Conservation (phyloP, 2,329 filamentous ascomycete genomes). For the Colletotrichum caudatum region DNA sequence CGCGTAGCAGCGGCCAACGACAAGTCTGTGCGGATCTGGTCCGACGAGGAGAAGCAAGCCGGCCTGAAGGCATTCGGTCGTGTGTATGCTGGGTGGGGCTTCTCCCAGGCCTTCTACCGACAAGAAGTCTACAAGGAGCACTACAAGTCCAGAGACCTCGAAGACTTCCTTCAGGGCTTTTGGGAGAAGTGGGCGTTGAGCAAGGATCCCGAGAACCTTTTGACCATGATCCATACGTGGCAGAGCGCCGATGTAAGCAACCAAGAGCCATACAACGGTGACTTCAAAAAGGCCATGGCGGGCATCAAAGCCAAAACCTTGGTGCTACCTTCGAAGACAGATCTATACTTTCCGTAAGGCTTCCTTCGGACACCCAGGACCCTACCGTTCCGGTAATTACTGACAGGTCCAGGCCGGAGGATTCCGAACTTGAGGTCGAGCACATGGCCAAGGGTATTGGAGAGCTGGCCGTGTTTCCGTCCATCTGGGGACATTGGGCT, state of each 20-base stretch:
- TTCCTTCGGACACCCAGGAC: no score
- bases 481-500: constrained; percentile 62
- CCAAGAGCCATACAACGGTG: constrained; percentile 75
- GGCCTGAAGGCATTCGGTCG: constrained; percentile 77
- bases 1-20: constrained; percentile 46
- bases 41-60: constrained; percentile 56
- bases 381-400: not conserved
- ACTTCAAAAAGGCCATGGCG: constrained; percentile 74
- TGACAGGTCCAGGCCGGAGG: constrained; percentile 65
- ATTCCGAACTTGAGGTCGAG: constrained; percentile 79
- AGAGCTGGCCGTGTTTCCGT: constrained; percentile 54
- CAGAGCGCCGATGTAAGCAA: constrained; percentile 78
- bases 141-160: constrained; percentile 59
- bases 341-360: constrained; percentile 77
- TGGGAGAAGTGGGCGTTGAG: constrained; percentile 81
- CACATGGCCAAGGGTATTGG: constrained; percentile 52
- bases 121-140: constrained; percentile 72
- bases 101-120: constrained; percentile 83
- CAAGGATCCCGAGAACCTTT: constrained; percentile 81
- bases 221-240: constrained; percentile 84
- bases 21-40: constrained; percentile 46
- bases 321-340: constrained; percentile 78
- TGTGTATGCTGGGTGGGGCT: constrained; percentile 85
- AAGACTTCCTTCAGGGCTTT: constrained; percentile 80
- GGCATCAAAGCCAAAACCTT: constrained; percentile 79